phyloP scores from a whole-genome alignment of 208 protist genomes.

The Tritrichomonas musculus region DNA sequence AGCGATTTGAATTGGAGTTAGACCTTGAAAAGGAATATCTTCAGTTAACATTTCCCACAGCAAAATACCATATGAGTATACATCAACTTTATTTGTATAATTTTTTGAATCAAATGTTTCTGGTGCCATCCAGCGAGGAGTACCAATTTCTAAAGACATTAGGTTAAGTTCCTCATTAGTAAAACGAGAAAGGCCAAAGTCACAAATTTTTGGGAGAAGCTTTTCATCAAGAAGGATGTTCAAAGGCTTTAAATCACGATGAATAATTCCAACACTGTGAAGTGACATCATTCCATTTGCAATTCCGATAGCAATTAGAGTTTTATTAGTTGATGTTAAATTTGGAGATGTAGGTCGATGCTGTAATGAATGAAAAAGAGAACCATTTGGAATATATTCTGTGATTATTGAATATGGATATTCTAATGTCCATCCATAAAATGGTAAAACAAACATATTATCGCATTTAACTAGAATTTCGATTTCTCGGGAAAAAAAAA shows the following conservation, averaged over 20 bases:
- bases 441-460: background rate
- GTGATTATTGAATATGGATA: constrained; percentile 10
- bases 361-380: background rate
- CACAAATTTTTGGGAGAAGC: background rate
- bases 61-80: background rate
- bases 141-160: background rate
- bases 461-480: background rate
- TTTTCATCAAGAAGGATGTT: constrained; percentile 18
- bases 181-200: constrained; percentile 32
- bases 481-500: background rate
- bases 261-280: background rate
- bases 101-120: background rate
- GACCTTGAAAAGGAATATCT: background rate
- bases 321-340: background rate
- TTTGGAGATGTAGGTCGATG: background rate
- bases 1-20: background rate
- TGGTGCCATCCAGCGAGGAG: constrained; percentile 17
- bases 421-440: background rate
- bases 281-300: background rate
- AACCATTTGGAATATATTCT: background rate
- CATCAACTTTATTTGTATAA: constrained; percentile 30
- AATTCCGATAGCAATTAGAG: background rate
- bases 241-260: constrained; percentile 1
- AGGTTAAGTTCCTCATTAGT: background rate
- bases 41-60: background rate